These are phyloP conservation scores for Fusarium poae DNA, from an alignment of 2,329 filamentous ascomycete species.

Conservation along the genomic window DNA sequence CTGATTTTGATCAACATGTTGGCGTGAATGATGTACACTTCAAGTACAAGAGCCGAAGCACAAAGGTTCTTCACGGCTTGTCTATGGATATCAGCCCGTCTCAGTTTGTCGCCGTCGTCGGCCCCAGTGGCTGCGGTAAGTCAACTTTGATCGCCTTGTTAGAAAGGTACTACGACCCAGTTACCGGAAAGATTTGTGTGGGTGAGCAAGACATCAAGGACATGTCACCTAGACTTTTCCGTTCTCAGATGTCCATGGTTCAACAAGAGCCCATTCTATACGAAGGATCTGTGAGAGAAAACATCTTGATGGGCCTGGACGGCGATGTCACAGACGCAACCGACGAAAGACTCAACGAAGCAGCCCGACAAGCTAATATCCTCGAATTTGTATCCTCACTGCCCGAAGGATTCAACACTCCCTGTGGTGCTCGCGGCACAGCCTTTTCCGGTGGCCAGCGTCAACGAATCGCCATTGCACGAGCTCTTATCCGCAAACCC, in stretches of 20 bases:
- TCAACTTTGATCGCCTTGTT: conserved; percentile 68
- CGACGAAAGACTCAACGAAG: conserved; percentile 54
- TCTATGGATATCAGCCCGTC: conserved; percentile 21
- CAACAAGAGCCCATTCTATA: conserved; percentile 58
- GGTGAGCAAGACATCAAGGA: conserved; percentile 48
- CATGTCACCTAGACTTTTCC: conserved; percentile 48
- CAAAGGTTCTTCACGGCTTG: conserved; percentile 21
- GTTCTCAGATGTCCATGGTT: conserved; percentile 55
- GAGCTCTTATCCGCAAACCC: conserved; percentile 73
- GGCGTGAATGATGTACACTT: conserved; percentile 37
- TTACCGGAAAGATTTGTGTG: conserved; percentile 48
- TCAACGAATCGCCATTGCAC: conserved; percentile 75
- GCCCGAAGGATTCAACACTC: conserved; percentile 65
- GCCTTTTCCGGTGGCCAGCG: conserved; percentile 76
- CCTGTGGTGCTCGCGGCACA: conserved; percentile 71
- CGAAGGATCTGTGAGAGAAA: conserved; percentile 66
- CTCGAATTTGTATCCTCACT: conserved; percentile 57
- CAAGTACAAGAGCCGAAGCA: conserved; percentile 20
- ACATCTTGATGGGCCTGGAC: conserved; percentile 62
- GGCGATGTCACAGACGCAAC: conserved; percentile 30
- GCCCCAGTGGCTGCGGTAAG: conserved; percentile 70
- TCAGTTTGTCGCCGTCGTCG: conserved; percentile 67
- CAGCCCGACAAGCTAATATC: conserved; percentile 62
- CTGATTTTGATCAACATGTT: conserved; percentile 12
- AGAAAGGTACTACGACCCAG: conserved; percentile 60